Evolutionary conservation across 129 eudicot genomes (phyloP).

Genomic region (Helichrysum umbraculigerum): DNA sequence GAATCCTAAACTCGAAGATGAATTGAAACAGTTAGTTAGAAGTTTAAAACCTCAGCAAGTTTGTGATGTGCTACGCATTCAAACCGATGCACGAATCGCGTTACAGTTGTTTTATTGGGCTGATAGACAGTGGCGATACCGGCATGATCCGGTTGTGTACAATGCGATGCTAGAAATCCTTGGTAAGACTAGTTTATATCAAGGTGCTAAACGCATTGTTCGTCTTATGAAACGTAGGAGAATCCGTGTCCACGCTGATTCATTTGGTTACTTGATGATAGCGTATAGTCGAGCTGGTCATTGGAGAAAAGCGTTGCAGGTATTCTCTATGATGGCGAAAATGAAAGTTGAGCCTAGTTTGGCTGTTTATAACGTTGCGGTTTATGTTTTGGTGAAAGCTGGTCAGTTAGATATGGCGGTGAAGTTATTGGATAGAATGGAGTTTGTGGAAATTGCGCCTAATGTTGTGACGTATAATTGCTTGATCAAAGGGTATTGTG

Average conservation of each 20-base stretch:
- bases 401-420: slow-evolving; percentile 62
- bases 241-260: slow-evolving; percentile 42
- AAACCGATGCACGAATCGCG: slow-evolving; percentile 71
- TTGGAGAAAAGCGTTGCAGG: slow-evolving; percentile 65
- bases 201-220: slow-evolving; percentile 74
- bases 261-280: slow-evolving; percentile 70
- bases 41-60: slow-evolving; percentile 68
- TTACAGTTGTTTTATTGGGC: slow-evolving; percentile 84
- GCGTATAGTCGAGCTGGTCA: slow-evolving; percentile 76
- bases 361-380: slow-evolving; percentile 56
- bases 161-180: slow-evolving; percentile 72
- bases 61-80: slow-evolving; percentile 60
- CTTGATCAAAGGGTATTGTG: slow-evolving; percentile 87
- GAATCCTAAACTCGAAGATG: slow-evolving; percentile 63
- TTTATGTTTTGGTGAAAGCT: slow-evolving; percentile 72
- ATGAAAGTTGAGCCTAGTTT: slow-evolving; percentile 55
- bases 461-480: slow-evolving; percentile 75
- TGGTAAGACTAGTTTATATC: slow-evolving; percentile 68
- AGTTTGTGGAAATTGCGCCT: slow-evolving; percentile 58
- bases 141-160: slow-evolving; percentile 67
- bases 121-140: slow-evolving; percentile 80
- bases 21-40: slow-evolving; percentile 58
- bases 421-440: slow-evolving; percentile 67
- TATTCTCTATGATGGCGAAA: slow-evolving; percentile 66
- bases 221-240: slow-evolving; percentile 65